A percentile compares a stretch with the other conserved stretches of the same genome.
phyloP scores from a whole-genome alignment of 805 yeast species.

The Starmerella bacillaris region DNA sequence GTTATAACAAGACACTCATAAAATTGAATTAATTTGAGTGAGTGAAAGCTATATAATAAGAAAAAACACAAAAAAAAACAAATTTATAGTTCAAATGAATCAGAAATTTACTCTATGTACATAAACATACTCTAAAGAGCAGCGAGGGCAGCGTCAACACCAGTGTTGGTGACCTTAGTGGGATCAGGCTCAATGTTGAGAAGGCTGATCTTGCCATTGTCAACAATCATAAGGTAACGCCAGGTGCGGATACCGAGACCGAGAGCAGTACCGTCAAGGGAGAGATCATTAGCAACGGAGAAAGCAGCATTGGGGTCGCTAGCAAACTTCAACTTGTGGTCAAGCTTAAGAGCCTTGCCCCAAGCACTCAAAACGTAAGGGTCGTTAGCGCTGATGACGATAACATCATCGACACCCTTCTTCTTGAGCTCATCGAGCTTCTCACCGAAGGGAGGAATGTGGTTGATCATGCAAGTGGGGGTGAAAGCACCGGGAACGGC shows the following conservation, averaged over 20 bases:
- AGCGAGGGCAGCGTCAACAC: conserved; percentile 29
- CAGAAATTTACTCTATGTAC: no score
- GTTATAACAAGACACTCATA: no score
- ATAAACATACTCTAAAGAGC: no score
- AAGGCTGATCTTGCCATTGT: conserved; percentile 36
- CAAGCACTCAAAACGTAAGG: conserved; percentile 57
- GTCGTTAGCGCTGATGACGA: conserved; percentile 50
- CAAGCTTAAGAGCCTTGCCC: conserved; percentile 32
- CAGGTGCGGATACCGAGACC: conserved; percentile 44
- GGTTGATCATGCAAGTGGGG: conserved; percentile 58
- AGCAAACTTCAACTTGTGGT: conserved; percentile 34
- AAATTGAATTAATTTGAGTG: no score
- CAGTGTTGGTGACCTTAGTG: conserved; percentile 30
- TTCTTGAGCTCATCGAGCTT: conserved; percentile 33
- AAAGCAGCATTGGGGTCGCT: conserved; percentile 48
- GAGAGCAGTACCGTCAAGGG: conserved; percentile 33
- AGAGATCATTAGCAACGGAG: conserved; percentile 41
- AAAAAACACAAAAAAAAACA: no score
- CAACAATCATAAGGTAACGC: conserved; percentile 58
- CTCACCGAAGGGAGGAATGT: conserved; percentile 48
- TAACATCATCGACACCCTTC: conserved; percentile 45
- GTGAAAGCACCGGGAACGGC: conserved; percentile 81
- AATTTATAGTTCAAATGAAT: no score
- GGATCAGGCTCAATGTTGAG: conserved; percentile 31
- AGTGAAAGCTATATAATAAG: no score